These are phyloP conservation scores for Vavraia culicis DNA, from an alignment of 371 early-diverging fungal genomes.

Conservation along the genomic window DNA sequence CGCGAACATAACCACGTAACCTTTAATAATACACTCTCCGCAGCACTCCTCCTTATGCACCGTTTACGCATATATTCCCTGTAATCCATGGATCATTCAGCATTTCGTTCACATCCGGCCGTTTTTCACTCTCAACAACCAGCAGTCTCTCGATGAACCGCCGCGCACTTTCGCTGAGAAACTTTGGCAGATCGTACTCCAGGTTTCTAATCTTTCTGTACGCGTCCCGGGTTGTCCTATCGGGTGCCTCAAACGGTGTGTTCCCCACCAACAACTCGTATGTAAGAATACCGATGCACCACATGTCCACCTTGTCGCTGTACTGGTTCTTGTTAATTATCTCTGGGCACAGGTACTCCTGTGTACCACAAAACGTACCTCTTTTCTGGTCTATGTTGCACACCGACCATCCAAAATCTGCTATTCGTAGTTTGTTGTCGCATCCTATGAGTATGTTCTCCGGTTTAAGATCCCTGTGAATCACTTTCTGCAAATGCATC, in stretches of 20 bases:
- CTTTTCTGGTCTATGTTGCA: slow-evolving; percentile 58
- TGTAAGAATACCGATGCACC: slow-evolving; percentile 83
- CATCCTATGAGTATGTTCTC: slow-evolving; percentile 73
- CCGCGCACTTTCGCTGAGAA: slow-evolving; percentile 57
- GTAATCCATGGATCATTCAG: slow-evolving; percentile 56
- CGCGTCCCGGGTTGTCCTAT: slow-evolving; percentile 49
- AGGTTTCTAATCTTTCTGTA: slow-evolving; percentile 60
- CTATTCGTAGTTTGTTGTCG: slow-evolving; percentile 65
- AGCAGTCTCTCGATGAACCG: slow-evolving; percentile 65
- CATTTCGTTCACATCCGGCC: slow-evolving; percentile 53
- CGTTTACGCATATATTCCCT: slow-evolving; percentile 26
- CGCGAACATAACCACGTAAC: too few species aligned
- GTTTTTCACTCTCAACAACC: slow-evolving; percentile 51
- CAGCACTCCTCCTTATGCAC: background rate
- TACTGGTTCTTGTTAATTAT: slow-evolving; percentile 70
- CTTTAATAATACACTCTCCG: too few species aligned
- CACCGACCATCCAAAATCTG: slow-evolving; percentile 96
- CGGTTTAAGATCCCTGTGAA: slow-evolving; percentile 80
- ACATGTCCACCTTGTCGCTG: slow-evolving; percentile 67
- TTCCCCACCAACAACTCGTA: slow-evolving; percentile 80
- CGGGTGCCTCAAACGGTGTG: slow-evolving; percentile 71
- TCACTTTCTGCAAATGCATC: slow-evolving; percentile 70
- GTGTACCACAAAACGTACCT: slow-evolving; percentile 74
- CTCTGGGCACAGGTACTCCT: slow-evolving; percentile 68
- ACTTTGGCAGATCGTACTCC: slow-evolving; percentile 57